Conservation (phyloP, 108 stramenopile species). For the Stephanodiscus minutulus region DNA sequence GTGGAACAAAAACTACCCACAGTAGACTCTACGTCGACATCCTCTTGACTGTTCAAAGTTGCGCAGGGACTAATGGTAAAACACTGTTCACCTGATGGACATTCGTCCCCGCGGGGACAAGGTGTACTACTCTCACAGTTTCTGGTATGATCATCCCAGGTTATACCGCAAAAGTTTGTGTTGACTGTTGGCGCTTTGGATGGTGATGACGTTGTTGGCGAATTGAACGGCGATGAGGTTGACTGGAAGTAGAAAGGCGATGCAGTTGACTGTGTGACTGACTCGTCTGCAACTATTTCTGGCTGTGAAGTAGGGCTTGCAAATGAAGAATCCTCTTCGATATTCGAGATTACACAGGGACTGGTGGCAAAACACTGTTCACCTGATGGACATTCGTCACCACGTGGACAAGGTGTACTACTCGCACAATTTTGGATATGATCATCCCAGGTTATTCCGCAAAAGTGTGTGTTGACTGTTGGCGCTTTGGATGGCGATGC, state of each 20-base stretch:
- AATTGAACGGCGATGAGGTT: background rate
- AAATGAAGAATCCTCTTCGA: background rate
- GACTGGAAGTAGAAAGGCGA: no score
- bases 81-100: conserved; percentile 23
- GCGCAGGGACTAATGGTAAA: conserved; percentile 31
- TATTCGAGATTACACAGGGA: conserved; percentile 15
- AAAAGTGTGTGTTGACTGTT: conserved; percentile 22
- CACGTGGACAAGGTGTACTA: conserved; percentile 27
- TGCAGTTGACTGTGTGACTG: background rate
- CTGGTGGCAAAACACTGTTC: conserved; percentile 25
- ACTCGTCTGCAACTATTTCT: no score
- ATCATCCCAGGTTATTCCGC: conserved; percentile 27
- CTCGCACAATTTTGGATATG: conserved; percentile 24
- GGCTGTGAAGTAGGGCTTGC: background rate
- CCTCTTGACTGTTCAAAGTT: background rate
- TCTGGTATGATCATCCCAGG: conserved; percentile 25
- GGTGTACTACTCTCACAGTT: conserved; percentile 24
- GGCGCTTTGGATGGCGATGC: conserved; percentile 11
- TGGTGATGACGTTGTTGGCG: background rate
- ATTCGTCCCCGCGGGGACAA: conserved; percentile 34
- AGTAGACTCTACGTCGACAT: conserved; percentile 7
- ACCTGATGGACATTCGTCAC: conserved; percentile 29
- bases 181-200: conserved; percentile 12
- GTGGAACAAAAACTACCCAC: conserved; percentile 14
- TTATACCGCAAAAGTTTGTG: conserved; percentile 30